Base-by-base conservation (phyloP, 345 rosid species). In the Melaleuca quinquenervia region DNA sequence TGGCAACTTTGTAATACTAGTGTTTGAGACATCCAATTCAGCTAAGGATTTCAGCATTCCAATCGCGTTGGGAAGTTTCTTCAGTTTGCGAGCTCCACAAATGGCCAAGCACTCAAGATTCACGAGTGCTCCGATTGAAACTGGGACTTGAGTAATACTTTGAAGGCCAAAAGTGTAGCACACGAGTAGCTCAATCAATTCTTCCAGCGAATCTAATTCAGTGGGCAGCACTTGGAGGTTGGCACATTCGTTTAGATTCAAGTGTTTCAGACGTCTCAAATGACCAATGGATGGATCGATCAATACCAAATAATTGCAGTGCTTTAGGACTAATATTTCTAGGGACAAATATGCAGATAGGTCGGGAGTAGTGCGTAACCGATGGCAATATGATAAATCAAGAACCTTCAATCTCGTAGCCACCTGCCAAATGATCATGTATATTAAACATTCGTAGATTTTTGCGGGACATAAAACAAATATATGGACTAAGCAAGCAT, bases 321-420 rank as follows among this genome's bases (percentile, higher is more conserved):
- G 3, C 1, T 0, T 2, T n/a, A n/a, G 16, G n/a, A 58, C 5
- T 58, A n/a, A 58, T 26, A 58, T 58, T n/a, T 58, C 64, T 2
- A n/a, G n/a, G 3, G 3, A n/a, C 2, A n/a, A 6, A n/a, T 58
- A 58, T 58, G 64, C 8, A n/a, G 4, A n/a, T 29, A 58, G 16
- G 32, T 58, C 18, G 2, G 32, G 64, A 58, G 0, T 58, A 26
- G 26, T 27, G 6, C 2, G n/a, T n/a, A 58, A 58, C 16, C 0
- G 2, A 3, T 0, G 0, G 16, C 64, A 58, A 4, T 0, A 0
- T 0, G 64, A 26, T 13, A 58, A 26, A n/a, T 58, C 0, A 26
- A 58, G 32, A 8, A 58, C 32, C 12, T 56, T 56, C 29, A 56
- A 56, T 56, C 29, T 56, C 12, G 7, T 56, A 4, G 62, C 3